A percentile compares a stretch with the other conserved stretches of the same genome.
Conservation (phyloP, 192 early-diverging fungal species). For the Podila clonocystis region DNA sequence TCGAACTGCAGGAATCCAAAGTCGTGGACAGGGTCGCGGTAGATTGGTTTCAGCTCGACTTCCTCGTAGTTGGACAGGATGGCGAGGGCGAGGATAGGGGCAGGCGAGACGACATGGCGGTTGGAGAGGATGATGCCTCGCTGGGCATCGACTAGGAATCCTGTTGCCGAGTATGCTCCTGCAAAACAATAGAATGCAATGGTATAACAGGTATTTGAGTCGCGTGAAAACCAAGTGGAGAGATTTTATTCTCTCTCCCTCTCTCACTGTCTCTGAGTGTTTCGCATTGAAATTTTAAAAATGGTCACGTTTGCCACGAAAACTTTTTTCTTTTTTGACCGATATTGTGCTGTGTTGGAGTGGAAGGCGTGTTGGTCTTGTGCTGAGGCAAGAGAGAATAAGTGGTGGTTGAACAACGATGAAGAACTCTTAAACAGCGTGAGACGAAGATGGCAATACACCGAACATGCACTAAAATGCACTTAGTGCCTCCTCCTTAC, state of each 20-base stretch:
- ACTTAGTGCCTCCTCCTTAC: too few relatives aligned
- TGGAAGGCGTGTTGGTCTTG: background rate
- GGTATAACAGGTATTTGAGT: too few relatives aligned
- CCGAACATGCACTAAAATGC: too few relatives aligned
- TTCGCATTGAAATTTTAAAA: background rate
- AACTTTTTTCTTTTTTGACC: background rate
- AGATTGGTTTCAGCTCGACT: conserved; percentile 74
- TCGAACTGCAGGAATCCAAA: conserved; percentile 87
- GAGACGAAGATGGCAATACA: too few relatives aligned
- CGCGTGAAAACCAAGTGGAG: too few relatives aligned
- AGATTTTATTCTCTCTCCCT: background rate
- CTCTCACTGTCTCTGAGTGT: background rate
- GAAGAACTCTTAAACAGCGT: too few relatives aligned
- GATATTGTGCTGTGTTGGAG: background rate
- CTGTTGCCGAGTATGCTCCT: conserved; percentile 73
- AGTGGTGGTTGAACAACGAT: too few relatives aligned
- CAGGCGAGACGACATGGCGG: conserved; percentile 80
- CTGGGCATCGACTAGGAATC: conserved; percentile 81
- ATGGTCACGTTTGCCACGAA: background rate
- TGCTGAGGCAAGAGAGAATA: too few relatives aligned
- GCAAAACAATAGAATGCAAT: background rate
- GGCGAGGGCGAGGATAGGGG: conserved; percentile 79
- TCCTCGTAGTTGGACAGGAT: conserved; percentile 82
- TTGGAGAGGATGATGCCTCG: conserved; percentile 82
- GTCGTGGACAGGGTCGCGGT: conserved; percentile 86